Evolutionary conservation across 2,329 filamentous ascomycete genomes (phyloP), one percentile per base, ranked within the genome.

Genomic region (Scopulariopsis brevicaulis): DNA sequence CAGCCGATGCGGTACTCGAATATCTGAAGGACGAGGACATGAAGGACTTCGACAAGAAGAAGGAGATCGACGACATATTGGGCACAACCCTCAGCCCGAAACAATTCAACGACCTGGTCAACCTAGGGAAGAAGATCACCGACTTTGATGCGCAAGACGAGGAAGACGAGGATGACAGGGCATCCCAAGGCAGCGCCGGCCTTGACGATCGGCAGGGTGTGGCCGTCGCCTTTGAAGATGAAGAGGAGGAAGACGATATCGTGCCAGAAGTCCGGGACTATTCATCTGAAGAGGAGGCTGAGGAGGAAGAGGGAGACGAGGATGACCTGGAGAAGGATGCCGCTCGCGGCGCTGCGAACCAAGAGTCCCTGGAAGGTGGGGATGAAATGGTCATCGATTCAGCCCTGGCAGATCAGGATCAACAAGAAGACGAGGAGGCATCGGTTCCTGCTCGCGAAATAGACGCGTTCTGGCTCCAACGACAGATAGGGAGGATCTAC

Each of bases 11-110:
- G 3, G 85, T 92, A 2, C 71, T 99, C 57, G 94, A 99, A 69
- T 90, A 87, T 62, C 77, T 99, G 52, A 99, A 99, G 72, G 92
- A 97, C 65, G 92, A 96, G 62, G 88, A 92, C 62, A 77, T 96
- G 75, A 97, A 97, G 71, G 94, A 99, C 69, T 89, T 96, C 60
- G 94, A 99, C 70, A 96, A 95, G 78, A 99, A 99, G 77, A 96
- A 92, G 73, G 91, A 96, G 70, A 84, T 97, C 51, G 94, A 99
- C 65, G 94, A 97, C 63, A 84, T 97, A 60, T 73, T 99, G 50
- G 94, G 93, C n/a, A 81, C 81, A 40, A 84, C 85, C 0, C 82
- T 96, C 76, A 86, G 80, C 54, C 83, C 90, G 1, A 96, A 96
- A 69, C 87, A 96, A 70, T 99, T 97, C 76, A 97, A 97, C 68